These are phyloP conservation scores for Colletotrichum paranaense DNA, from an alignment of 2,329 filamentous ascomycete species.

Conservation along the genomic window DNA sequence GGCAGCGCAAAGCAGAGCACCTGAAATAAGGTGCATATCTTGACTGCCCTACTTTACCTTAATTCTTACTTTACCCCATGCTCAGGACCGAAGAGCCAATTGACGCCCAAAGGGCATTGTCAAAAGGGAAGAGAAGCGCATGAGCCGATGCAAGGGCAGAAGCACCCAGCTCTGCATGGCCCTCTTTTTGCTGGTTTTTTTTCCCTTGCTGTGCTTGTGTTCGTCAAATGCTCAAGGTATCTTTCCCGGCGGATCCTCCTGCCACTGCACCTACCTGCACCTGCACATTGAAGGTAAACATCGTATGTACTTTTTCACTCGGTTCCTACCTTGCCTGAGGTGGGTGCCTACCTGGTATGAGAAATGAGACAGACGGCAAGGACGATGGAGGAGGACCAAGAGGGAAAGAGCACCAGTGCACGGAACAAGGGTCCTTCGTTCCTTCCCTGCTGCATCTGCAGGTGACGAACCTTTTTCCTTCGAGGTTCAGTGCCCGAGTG, in stretches of 20 bases:
- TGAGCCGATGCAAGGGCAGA: not conserved
- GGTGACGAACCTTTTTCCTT: not conserved
- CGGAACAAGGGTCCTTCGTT: not conserved
- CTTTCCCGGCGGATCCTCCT: not conserved
- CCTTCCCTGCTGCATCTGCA: not conserved
- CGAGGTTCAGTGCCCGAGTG: not conserved
- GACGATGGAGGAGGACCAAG: not conserved
- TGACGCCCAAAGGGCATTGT: not conserved
- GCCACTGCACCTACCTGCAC: not conserved
- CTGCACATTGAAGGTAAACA: not conserved
- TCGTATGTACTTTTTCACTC: not conserved
- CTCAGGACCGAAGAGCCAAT: not conserved
- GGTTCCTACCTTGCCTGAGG: too few relatives aligned
- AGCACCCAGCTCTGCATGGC: not conserved
- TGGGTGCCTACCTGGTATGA: not conserved
- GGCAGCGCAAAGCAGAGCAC: not conserved
- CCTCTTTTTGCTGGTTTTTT: not conserved
- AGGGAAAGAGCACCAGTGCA: not conserved
- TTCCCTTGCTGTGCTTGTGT: not conserved
- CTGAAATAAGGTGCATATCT: not conserved
- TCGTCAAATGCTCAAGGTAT: not conserved
- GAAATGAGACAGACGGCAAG: slow-evolving; percentile 1
- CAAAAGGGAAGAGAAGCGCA: not conserved
- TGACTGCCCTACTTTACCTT: not conserved
- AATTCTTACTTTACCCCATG: not conserved